Percentiles rank a stretch among this genome's conserved stretches.
Evolutionary conservation across 2,329 filamentous ascomycete genomes (phyloP).

Genomic region (Neonectria magnoliae): DNA sequence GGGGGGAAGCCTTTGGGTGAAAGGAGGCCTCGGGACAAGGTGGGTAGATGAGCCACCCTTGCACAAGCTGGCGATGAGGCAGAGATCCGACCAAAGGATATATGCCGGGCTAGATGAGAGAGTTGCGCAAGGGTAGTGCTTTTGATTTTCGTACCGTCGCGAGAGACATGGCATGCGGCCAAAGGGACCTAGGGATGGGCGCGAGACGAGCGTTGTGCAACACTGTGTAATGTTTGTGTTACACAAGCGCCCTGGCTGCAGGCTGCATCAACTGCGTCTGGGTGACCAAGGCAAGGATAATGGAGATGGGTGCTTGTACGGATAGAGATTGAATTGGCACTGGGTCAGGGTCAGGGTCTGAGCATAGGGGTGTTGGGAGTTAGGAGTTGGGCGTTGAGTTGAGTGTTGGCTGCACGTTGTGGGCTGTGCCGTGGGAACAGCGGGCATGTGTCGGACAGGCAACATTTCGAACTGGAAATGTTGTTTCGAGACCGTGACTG

Average conservation of each 20-base stretch:
- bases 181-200: conserved; percentile 31
- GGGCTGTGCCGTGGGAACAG: not conserved
- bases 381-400: not conserved
- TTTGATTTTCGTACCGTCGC: conserved; percentile 24
- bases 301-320: conserved; percentile 12
- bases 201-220: conserved; percentile 41
- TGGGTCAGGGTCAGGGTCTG: not conserved
- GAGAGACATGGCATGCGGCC: conserved; percentile 32
- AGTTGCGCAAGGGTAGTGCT: conserved; percentile 30
- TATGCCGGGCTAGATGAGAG: conserved; percentile 18
- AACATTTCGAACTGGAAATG: not conserved
- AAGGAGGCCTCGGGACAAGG: conserved; percentile 17
- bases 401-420: not conserved
- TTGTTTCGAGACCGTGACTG: not conserved
- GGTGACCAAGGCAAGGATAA: conserved; percentile 3
- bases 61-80: conserved; percentile 37
- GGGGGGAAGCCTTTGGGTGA: conserved; percentile 8
- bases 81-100: conserved; percentile 30
- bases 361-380: not conserved
- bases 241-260: conserved; percentile 27
- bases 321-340: conserved; percentile 14
- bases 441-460: not conserved
- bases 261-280: conserved; percentile 26
- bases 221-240: conserved; percentile 40
- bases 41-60: conserved; percentile 23